Evolutionary conservation across 75 land plant genomes (phyloP), one percentile per base, ranked within the genome.

Genomic region (Picea glauca): DNA sequence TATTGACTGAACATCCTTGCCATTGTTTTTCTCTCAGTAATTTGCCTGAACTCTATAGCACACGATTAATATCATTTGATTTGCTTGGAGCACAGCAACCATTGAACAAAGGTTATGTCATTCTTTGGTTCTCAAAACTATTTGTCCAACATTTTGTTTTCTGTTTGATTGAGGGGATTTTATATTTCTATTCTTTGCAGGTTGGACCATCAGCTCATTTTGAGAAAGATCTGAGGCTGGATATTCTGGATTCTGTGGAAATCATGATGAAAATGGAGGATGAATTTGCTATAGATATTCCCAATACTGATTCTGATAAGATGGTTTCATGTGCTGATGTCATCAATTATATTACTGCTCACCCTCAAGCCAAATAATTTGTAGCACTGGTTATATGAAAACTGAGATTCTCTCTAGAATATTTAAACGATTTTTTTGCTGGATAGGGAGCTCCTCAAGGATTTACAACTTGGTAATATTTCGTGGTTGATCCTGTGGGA

Each of bases 241-340:
- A 81, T 72, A 84, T 81, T 73, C 58, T 81, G 59, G 85, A 84
- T 58, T 80, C 57, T 23, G 72, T 77, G 33, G 80, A 84, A 74
- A 82, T 81, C n/a, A 79, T 85, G 74, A 82, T 85, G 62, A 84
- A 80, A 23, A 66, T 62, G 20, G 84, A 85, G 72, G 87, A 85
- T 58, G 87, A 82, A 79, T 82, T 85, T 79, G 81, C 84, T 33
- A 58, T 85, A 31, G 84, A 85, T 35, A 82, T 79, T 21, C 75
- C 81, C 30, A 80, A 77, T 35, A 63, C 18, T 70, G 84, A 85
- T 58, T 84, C 81, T 35, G 78, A 76, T 38, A 82, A 82, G 58
- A 72, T 82, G 58, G 33, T 78, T 54, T 81, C 76, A 33, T 62
- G 81, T 75, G 78, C 75, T 54, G 83, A 82, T 81, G 78, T 79